These are phyloP conservation scores for Begonia fuchsioides DNA, from an alignment of 306 rosid species.

Conservation along the genomic window DNA sequence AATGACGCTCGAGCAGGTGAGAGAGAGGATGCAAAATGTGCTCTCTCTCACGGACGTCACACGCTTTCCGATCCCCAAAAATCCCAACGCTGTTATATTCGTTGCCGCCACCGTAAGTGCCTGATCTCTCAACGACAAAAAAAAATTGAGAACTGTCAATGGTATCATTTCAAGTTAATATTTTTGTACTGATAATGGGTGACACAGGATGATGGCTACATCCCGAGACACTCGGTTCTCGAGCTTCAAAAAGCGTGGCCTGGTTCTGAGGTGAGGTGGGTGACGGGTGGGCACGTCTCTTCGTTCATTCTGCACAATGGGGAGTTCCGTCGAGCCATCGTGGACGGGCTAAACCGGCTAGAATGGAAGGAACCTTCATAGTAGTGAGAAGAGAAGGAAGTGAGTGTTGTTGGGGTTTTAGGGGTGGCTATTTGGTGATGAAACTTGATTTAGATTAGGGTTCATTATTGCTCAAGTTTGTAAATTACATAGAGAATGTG, in stretches of 20 bases:
- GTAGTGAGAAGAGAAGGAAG: constrained; percentile 16
- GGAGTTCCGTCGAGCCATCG: constrained; percentile 70
- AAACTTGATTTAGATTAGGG: no score
- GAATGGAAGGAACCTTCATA: constrained; percentile 59
- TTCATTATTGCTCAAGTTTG: no score
- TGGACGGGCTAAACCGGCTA: constrained; percentile 61
- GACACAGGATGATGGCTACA: constrained; percentile 88
- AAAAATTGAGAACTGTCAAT: no score
- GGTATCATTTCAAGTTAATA: background rate
- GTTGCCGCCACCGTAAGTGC: constrained; percentile 93
- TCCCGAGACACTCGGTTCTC: constrained; percentile 73
- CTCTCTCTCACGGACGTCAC: constrained; percentile 95
- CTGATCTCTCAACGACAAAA: background rate
- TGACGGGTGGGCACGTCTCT: constrained; percentile 89
- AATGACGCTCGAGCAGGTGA: constrained; percentile 90
- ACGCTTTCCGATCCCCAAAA: constrained; percentile 88
- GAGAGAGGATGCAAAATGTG: constrained; percentile 80
- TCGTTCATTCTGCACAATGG: constrained; percentile 81
- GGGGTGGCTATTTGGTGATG: no score
- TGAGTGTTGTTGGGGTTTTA: background rate
- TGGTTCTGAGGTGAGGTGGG: constrained; percentile 97
- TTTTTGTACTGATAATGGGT: background rate
- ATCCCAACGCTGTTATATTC: constrained; percentile 67
- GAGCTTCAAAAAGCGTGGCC: constrained; percentile 96
- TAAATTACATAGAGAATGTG: no score